phyloP scores from a whole-genome alignment of 2,329 filamentous ascomycete genomes.

The Ceratocystis colombiana region DNA sequence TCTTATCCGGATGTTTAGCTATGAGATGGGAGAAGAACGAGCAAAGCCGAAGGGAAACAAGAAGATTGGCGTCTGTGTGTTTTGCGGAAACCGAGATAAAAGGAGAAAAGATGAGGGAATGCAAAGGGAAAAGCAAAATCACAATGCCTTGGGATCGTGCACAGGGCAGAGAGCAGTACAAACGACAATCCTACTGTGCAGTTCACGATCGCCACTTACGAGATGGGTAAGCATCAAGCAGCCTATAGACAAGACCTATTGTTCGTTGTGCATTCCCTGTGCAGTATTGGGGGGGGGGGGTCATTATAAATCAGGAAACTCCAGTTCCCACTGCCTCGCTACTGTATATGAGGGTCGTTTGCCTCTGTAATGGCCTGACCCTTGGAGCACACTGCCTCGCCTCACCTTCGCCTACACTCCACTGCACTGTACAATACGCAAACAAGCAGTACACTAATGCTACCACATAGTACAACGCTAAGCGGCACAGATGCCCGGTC shows the following conservation, averaged over 20 bases:
- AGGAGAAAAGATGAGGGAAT: not conserved
- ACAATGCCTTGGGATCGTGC: not conserved
- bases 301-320: not conserved
- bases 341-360: not conserved
- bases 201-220: constrained; percentile 15
- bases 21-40: not conserved
- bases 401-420: not conserved
- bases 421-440: not conserved
- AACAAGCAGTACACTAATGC: not conserved
- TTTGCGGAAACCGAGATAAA: not conserved
- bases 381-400: not conserved
- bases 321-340: not conserved
- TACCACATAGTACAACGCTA: not conserved
- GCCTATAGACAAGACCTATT: not conserved
- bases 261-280: not conserved
- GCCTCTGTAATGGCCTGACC: not conserved
- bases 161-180: constrained; percentile 2
- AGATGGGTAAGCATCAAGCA: not conserved
- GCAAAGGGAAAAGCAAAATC: not conserved
- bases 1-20: not conserved
- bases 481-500: constrained; percentile 4
- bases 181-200: not conserved
- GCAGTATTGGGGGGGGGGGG: no score
- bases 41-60: constrained; percentile 5
- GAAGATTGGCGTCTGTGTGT: constrained; percentile 11